Percentiles rank a stretch among this genome's conserved stretches.
Evolutionary conservation across 2,329 filamentous ascomycete genomes (phyloP).

Genomic region (Nemania serpens): DNA sequence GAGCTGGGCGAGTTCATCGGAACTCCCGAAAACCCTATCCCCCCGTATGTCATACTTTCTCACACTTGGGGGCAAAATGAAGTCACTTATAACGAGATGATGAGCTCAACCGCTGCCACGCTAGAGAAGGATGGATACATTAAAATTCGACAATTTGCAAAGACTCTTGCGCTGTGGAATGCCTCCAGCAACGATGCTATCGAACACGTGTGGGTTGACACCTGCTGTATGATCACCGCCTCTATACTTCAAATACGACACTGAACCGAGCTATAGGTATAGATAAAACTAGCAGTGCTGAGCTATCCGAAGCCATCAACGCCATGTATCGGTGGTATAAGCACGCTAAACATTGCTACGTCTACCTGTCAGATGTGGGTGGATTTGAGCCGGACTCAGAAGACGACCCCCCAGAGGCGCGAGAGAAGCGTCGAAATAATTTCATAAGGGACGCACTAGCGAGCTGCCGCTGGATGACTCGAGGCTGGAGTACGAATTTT

Average conservation of each 20-base stretch:
- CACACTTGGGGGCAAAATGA: slow-evolving; percentile 10
- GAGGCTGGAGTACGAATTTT: neutral
- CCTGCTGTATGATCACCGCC: neutral
- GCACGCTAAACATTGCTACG: slow-evolving; percentile 3
- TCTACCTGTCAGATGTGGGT: neutral
- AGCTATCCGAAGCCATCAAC: slow-evolving; percentile 1
- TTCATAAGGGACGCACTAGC: neutral
- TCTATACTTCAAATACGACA: neutral
- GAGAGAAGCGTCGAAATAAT: neutral
- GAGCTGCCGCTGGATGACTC: neutral
- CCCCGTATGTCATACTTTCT: neutral
- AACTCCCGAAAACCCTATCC: neutral
- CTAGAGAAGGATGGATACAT: neutral
- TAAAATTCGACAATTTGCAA: neutral
- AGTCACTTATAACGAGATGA: slow-evolving; percentile 4
- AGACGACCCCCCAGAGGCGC: neutral
- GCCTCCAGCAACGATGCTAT: neutral
- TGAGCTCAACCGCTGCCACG: neutral
- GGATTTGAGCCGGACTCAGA: neutral
- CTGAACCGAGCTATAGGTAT: neutral
- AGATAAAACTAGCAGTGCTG: neutral
- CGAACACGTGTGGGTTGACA: slow-evolving; percentile 2
- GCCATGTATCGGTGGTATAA: slow-evolving; percentile 9
- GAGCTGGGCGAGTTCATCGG: neutral
- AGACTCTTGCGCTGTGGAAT: neutral